These are phyloP conservation scores for Xylaria sp. DNA, from an alignment of 2,329 filamentous ascomycete genomes.

Conservation along the genomic window DNA sequence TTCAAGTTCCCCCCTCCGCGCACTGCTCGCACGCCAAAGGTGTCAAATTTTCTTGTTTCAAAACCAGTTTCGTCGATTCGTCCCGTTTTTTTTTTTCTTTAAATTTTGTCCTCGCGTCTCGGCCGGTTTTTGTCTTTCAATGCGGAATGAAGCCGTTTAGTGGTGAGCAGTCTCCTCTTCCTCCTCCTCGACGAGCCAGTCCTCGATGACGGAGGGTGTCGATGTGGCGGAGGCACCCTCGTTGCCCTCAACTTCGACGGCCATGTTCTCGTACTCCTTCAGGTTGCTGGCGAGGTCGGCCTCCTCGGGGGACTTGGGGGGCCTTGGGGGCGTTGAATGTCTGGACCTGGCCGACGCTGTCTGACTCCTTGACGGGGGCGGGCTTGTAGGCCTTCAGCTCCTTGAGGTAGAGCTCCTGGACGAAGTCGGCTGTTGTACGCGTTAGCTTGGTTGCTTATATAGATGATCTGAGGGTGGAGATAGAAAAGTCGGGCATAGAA, in stretches of 20 bases:
- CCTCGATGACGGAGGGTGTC: constrained; percentile 52
- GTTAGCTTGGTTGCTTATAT: constrained; percentile 8
- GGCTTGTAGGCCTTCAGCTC: constrained; percentile 96
- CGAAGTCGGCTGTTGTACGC: constrained; percentile 72
- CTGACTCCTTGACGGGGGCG: constrained; percentile 73
- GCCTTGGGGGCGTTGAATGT: constrained; percentile 76
- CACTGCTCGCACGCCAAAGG: background rate
- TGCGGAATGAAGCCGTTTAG: constrained; percentile 33
- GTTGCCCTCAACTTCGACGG: constrained; percentile 90
- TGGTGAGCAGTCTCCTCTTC: constrained; percentile 50
- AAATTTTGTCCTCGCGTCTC: background rate
- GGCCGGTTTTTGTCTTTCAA: background rate
- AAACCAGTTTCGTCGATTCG: too few relatives aligned
- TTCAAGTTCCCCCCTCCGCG: background rate
- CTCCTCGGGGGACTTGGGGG: constrained; percentile 89
- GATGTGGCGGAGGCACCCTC: constrained; percentile 56
- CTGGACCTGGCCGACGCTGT: constrained; percentile 86
- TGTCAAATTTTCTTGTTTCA: background rate
- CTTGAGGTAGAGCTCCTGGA: constrained; percentile 95
- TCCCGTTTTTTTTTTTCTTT: too few relatives aligned
- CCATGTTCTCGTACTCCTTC: constrained; percentile 89
- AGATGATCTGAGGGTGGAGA: background rate
- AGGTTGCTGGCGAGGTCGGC: constrained; percentile 84
- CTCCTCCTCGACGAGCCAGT: constrained; percentile 83
- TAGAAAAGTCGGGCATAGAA: background rate